phyloP scores from a whole-genome alignment of 768 basidiomycete species.

The Cystobasidium tubakii region DNA sequence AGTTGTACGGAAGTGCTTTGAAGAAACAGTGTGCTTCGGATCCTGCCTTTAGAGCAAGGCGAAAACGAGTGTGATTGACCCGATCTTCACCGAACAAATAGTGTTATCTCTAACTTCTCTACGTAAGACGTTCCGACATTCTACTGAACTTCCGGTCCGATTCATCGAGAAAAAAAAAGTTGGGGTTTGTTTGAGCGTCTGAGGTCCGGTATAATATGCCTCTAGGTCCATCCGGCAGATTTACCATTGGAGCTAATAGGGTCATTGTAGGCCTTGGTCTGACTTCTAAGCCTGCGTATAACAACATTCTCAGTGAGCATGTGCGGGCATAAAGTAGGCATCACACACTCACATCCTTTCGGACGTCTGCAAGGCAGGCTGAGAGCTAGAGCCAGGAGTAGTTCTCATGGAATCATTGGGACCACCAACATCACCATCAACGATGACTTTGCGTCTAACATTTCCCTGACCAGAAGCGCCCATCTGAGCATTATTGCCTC shows the following conservation, averaged over 20 bases:
- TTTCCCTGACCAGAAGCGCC: neutral
- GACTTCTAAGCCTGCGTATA: slow-evolving; percentile 7
- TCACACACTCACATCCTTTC: slow-evolving; percentile 24
- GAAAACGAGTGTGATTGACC: too few species aligned
- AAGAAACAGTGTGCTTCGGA: too few species aligned
- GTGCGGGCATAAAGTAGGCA: neutral
- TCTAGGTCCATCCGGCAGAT: neutral
- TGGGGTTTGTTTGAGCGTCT: neutral
- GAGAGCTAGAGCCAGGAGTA: slow-evolving; percentile 5
- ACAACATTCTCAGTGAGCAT: neutral
- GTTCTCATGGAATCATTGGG: slow-evolving; percentile 15
- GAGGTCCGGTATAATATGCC: too few species aligned
- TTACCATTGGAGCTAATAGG: slow-evolving; percentile 3
- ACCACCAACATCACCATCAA: slow-evolving; percentile 1
- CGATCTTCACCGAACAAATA: too few species aligned
- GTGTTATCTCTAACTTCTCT: too few species aligned
- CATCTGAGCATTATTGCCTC: slow-evolving; percentile 1
- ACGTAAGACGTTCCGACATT: too few species aligned
- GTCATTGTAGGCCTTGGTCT: slow-evolving; percentile 23
- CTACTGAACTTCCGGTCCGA: neutral
- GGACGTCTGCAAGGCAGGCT: slow-evolving; percentile 4
- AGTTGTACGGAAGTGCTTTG: too few species aligned
- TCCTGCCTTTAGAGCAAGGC: too few species aligned
- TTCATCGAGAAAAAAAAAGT: neutral
- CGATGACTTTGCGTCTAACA: slow-evolving; percentile 7